Percentiles rank a stretch among this genome's conserved stretches.
Conservation (phyloP, 2,329 filamentous ascomycete species). For the Penicillium sp. region DNA sequence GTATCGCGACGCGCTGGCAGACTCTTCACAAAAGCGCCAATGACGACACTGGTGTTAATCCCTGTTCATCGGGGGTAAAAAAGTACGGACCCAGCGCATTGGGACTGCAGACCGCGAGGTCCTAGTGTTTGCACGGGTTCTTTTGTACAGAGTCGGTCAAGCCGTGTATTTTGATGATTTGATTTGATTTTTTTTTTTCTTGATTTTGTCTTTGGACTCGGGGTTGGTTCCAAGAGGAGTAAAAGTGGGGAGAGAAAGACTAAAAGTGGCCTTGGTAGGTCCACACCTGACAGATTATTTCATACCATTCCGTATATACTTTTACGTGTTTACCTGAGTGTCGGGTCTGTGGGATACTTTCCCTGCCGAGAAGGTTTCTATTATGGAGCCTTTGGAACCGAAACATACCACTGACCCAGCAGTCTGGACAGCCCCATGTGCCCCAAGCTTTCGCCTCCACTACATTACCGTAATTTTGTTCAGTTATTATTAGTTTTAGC, state of each 20-base stretch:
- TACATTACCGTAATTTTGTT: not conserved
- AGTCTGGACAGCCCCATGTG: not conserved
- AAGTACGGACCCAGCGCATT: not conserved
- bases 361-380: not conserved
- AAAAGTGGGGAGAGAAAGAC: not conserved
- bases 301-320: not conserved
- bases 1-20: not conserved
- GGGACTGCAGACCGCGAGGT: not conserved
- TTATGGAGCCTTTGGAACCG: not conserved
- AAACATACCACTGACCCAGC: not conserved
- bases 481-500: not conserved
- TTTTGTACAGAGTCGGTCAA: not conserved
- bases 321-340: not conserved
- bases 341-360: not conserved
- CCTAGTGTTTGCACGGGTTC: not conserved
- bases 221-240: constrained; percentile 1
- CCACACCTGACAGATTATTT: not conserved
- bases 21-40: not conserved
- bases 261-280: not conserved
- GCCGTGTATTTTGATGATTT: not conserved
- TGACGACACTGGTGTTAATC: not conserved
- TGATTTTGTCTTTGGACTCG: constrained; percentile 2
- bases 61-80: not conserved
- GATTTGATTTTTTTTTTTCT: not conserved
- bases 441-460: not conserved